Conservation (phyloP, 2,329 filamentous ascomycete genomes). For the Pseudogymnoascus verrucosus region DNA sequence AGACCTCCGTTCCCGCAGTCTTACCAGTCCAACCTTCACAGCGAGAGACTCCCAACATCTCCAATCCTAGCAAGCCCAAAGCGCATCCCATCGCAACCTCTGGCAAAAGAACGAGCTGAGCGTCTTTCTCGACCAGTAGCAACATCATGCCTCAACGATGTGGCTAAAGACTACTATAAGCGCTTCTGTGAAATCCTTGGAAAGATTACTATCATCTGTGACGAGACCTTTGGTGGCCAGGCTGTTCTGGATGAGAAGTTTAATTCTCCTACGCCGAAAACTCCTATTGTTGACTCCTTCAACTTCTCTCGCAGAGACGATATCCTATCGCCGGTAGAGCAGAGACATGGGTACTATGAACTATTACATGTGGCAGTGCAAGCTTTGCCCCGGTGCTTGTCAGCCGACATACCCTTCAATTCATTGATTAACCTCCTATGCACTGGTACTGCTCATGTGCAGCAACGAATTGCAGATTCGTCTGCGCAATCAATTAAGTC, state of each 20-base stretch:
- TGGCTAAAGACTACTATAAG: slow-evolving; percentile 74
- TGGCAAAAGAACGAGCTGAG: slow-evolving; percentile 44
- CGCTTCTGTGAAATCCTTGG: slow-evolving; percentile 92
- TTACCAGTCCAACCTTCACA: slow-evolving; percentile 35
- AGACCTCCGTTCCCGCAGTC: slow-evolving; percentile 76
- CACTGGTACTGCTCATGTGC: slow-evolving; percentile 92
- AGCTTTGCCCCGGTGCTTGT: slow-evolving; percentile 87
- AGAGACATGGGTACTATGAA: slow-evolving; percentile 93
- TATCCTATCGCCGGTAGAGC: slow-evolving; percentile 60
- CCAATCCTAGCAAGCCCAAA: slow-evolving; percentile 37
- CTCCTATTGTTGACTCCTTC: slow-evolving; percentile 89
- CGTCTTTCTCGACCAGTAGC: slow-evolving; percentile 57
- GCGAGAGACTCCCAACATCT: slow-evolving; percentile 42
- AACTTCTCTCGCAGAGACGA: slow-evolving; percentile 82
- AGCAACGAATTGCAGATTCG: slow-evolving; percentile 82
- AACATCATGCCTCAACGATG: slow-evolving; percentile 60
- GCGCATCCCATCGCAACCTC: slow-evolving; percentile 16
- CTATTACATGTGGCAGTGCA: slow-evolving; percentile 92
- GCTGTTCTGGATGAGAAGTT: slow-evolving; percentile 95
- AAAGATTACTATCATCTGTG: slow-evolving; percentile 92
- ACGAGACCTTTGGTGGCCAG: slow-evolving; percentile 94
- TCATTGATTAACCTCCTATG: slow-evolving; percentile 90
- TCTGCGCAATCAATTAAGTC: slow-evolving; percentile 91
- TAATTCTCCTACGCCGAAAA: slow-evolving; percentile 77
- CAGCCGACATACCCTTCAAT: slow-evolving; percentile 84